phyloP scores from a whole-genome alignment of 441 rosid species.

The Pelargonium cotyledonis region DNA sequence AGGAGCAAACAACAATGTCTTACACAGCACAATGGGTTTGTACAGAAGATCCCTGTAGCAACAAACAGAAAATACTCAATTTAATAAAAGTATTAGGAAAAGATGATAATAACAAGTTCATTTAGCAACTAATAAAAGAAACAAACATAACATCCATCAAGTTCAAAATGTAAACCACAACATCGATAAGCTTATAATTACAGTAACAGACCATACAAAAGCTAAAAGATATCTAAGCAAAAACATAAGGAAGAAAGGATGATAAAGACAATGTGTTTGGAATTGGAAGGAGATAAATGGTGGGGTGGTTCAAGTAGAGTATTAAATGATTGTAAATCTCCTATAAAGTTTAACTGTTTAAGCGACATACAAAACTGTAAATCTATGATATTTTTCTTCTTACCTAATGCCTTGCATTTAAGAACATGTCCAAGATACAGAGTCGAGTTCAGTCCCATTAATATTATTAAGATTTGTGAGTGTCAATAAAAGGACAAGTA shows the following conservation, averaged over 20 bases:
- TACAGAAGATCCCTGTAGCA: conserved; percentile 71
- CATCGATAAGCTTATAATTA: neutral
- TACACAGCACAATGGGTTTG: conserved; percentile 77
- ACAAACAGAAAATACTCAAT: conserved; percentile 10
- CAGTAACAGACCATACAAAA: neutral
- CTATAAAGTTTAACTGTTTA: neutral
- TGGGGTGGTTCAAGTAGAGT: neutral
- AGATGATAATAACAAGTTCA: neutral
- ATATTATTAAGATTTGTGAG: neutral
- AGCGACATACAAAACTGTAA: neutral
- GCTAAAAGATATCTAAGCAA: neutral
- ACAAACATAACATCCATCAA: neutral
- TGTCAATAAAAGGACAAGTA: neutral
- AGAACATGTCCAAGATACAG: neutral
- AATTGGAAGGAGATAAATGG: neutral
- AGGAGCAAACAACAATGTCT: conserved; percentile 24
- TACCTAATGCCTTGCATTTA: neutral
- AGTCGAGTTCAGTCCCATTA: neutral
- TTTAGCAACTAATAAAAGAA: neutral
- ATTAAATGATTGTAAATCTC: neutral
- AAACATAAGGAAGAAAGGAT: neutral
- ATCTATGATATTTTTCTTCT: neutral
- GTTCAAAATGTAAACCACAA: neutral
- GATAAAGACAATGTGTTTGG: neutral
- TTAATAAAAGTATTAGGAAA: conserved; percentile 8